Conservation (phyloP, 192 early-diverging fungal genomes). For the Powellomyces hirtus region DNA sequence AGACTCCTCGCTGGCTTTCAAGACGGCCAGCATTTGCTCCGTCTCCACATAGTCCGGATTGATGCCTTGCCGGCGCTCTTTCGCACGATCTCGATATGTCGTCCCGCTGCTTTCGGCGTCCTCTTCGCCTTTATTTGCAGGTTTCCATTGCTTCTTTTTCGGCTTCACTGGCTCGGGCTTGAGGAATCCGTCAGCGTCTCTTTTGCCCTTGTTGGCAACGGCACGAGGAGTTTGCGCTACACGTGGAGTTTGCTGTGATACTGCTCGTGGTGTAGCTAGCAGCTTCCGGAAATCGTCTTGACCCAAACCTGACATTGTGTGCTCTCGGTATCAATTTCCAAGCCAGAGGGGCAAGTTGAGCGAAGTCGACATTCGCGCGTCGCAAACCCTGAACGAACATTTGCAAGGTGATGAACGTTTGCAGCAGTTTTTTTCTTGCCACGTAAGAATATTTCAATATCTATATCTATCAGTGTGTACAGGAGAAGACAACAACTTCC, state of each 20-base stretch:
- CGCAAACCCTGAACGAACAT: too few species aligned
- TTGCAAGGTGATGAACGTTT: too few species aligned
- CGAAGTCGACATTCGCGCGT: too few species aligned
- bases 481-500: too few species aligned
- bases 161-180: constrained; percentile 19
- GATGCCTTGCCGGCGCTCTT: constrained; percentile 72
- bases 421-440: too few species aligned
- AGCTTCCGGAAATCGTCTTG: constrained; percentile 82
- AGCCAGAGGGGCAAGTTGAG: too few species aligned
- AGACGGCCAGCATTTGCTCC: constrained; percentile 56
- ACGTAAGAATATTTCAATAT: too few species aligned
- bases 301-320: constrained; percentile 42
- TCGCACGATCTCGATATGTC: constrained; percentile 86
- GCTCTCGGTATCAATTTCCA: too few species aligned
- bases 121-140: constrained; percentile 44
- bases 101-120: not conserved
- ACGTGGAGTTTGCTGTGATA: constrained; percentile 25
- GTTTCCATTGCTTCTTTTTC: constrained; percentile 37
- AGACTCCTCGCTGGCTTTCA: constrained; percentile 21
- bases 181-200: constrained; percentile 9
- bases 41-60: constrained; percentile 68
- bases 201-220: not conserved
- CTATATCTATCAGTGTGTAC: too few species aligned
- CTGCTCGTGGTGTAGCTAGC: constrained; percentile 65
- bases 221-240: not conserved